Conservation (phyloP, 2,329 filamentous ascomycete species). For the Aspergillus ibericus region DNA sequence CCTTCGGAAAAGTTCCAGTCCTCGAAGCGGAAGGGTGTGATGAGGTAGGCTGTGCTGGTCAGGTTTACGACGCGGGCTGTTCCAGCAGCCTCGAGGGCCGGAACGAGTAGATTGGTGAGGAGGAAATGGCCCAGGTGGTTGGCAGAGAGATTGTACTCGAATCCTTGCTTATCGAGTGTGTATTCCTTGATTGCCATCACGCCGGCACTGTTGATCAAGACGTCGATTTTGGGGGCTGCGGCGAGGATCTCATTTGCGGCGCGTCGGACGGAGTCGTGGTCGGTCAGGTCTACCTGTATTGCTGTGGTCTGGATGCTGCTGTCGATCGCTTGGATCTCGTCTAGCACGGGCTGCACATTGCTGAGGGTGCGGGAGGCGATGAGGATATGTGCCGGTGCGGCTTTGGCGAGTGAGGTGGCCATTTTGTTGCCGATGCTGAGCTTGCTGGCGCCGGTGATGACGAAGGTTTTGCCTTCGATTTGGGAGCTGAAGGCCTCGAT, state of each 20-base stretch:
- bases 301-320: neutral
- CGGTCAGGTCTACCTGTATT: neutral
- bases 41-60: conserved; percentile 46
- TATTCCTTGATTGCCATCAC: conserved; percentile 38
- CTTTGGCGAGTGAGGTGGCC: neutral
- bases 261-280: neutral
- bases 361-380: conserved; percentile 1
- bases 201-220: conserved; percentile 47
- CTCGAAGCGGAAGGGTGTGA: conserved; percentile 31
- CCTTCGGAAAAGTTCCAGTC: conserved; percentile 40
- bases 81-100: conserved; percentile 11
- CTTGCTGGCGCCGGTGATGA: conserved; percentile 1
- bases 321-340: neutral
- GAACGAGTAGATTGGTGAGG: conserved; percentile 52
- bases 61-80: conserved; percentile 49
- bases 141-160: conserved; percentile 54
- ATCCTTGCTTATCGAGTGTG: conserved; percentile 27
- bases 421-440: conserved; percentile 3
- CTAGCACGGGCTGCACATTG: neutral
- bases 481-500: neutral
- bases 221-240: conserved; percentile 11
- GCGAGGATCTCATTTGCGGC: neutral
- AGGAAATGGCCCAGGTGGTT: conserved; percentile 56
- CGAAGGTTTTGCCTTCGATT: neutral
- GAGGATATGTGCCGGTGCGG: neutral